phyloP scores from a whole-genome alignment of 108 stramenopile species.

The Aureococcus anophagefferens region DNA sequence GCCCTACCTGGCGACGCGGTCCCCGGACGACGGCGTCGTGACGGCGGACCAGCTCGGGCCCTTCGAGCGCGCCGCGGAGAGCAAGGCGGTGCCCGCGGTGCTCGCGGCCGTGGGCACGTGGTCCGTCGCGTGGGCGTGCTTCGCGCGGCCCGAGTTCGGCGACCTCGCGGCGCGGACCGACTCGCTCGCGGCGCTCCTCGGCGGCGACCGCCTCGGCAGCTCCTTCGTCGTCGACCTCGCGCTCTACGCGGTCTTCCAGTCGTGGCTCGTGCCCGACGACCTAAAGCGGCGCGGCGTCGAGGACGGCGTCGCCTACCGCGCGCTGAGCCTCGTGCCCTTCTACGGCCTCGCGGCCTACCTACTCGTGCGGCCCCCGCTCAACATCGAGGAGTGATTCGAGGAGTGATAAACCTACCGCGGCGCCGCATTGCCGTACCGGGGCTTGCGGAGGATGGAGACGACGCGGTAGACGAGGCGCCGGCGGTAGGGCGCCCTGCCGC shows the following conservation, averaged over 20 bases:
- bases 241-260: slow-evolving; percentile 72
- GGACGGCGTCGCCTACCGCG: slow-evolving; percentile 24
- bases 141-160: slow-evolving; percentile 60
- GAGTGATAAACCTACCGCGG: too few relatives aligned
- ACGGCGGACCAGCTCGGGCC: slow-evolving; percentile 7
- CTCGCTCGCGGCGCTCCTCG: slow-evolving; percentile 50
- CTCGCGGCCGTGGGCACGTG: slow-evolving; percentile 52
- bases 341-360: slow-evolving; percentile 69
- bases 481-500: too few relatives aligned
- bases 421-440: too few relatives aligned
- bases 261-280: slow-evolving; percentile 78
- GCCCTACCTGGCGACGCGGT: slow-evolving; percentile 61
- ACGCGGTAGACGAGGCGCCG: too few relatives aligned
- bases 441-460: too few relatives aligned
- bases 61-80: slow-evolving; percentile 47
- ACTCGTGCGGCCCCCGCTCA: slow-evolving; percentile 52
- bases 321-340: slow-evolving; percentile 66
- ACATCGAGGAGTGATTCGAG: too few relatives aligned
- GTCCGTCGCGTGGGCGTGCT: slow-evolving; percentile 55
- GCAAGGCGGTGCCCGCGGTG: slow-evolving; percentile 38
- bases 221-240: slow-evolving; percentile 68
- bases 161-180: slow-evolving; percentile 44
- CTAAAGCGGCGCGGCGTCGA: slow-evolving; percentile 49
- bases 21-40: slow-evolving; percentile 19
- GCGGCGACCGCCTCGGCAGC: slow-evolving; percentile 67